Evolutionary conservation across 2,329 filamentous ascomycete genomes (phyloP), one percentile per base, ranked within the genome.

Genomic region (Aspergillus oerlinghausenensis): DNA sequence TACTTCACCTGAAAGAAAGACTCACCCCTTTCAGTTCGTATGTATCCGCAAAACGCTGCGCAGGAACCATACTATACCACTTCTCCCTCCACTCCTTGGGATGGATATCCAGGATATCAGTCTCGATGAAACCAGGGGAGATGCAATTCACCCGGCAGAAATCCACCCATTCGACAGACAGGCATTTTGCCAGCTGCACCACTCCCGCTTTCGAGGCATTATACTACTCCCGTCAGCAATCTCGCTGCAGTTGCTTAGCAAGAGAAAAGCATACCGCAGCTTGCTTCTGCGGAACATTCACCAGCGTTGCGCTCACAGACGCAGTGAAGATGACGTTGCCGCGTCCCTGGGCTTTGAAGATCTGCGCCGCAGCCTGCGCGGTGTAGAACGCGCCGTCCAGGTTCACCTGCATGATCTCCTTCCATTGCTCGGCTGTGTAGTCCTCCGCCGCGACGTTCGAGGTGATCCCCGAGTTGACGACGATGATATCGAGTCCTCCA

Each of bases 381-480:
- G 71, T 71, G 54, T 66, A 76, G 45, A 75, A 73, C 3, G 70
- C 72, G 3, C 74, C 73, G 51, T 76, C 70, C 2, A 76, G 61
- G 50, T 77, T 77, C 9, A 75, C 69, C 23, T 66, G 63, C 60
- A 73, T 71, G 49, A 76, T 76, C 56, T 73, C 67, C n/a, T 68
- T 71, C 70, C 71, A 79, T 57, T 76, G 68, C 17, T 70, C 67
- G 4, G 68, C 50, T 0, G 73, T 73, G 56, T 75, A 77, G 17
- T 77, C 69, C 8, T 73, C 70, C 11, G 71, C 73, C 0, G 74
- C 63, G 54, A 72, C 63, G 4, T 69, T 67, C 2, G 66, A 61
- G 35, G 67, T 67, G 26, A 77, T 73, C 1, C 78, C 78, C 0
- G 78, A 76, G 63, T 79, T 80, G 19, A 73, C 78, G 32, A 81